phyloP scores from a whole-genome alignment of 2,329 filamentous ascomycete genomes.

The Trichoderma guizhouense region DNA sequence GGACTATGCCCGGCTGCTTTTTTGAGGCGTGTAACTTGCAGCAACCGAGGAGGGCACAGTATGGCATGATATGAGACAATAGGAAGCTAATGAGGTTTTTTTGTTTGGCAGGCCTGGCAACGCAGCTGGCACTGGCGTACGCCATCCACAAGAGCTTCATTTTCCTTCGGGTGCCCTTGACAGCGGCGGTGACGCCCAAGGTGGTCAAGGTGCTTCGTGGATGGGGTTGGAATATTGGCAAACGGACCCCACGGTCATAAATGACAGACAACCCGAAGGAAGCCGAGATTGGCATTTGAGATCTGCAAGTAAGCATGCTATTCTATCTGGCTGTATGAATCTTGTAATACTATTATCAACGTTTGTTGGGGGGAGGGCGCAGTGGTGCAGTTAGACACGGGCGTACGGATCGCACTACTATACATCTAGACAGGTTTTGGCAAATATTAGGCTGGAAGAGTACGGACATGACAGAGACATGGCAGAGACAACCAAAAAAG shows the following conservation, averaged over 20 bases:
- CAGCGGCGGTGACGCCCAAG: slow-evolving; percentile 86
- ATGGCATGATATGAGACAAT: background rate
- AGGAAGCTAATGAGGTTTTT: slow-evolving; percentile 25
- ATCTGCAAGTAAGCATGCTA: slow-evolving; percentile 6
- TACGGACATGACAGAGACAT: background rate
- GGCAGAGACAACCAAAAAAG: background rate
- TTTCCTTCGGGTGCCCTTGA: slow-evolving; percentile 89
- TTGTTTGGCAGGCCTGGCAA: slow-evolving; percentile 54
- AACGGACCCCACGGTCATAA: slow-evolving; percentile 42
- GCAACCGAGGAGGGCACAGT: background rate
- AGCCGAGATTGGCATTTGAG: background rate
- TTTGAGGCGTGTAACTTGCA: background rate
- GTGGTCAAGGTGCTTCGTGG: slow-evolving; percentile 83
- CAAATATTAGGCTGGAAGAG: background rate
- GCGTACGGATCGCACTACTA: background rate
- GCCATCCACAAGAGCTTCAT: slow-evolving; percentile 98
- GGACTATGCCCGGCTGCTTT: background rate
- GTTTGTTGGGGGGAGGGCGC: background rate
- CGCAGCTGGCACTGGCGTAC: slow-evolving; percentile 88
- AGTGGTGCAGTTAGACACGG: background rate
- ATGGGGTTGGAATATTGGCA: slow-evolving; percentile 96
- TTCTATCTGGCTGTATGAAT: background rate
- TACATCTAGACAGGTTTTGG: background rate
- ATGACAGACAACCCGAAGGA: background rate
- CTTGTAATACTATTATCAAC: slow-evolving; percentile 8